Percentiles rank a stretch among this genome's conserved stretches.
These are phyloP conservation scores for Stellera chamaejasme DNA, from an alignment of 345 rosid species.

Conservation along the genomic window DNA sequence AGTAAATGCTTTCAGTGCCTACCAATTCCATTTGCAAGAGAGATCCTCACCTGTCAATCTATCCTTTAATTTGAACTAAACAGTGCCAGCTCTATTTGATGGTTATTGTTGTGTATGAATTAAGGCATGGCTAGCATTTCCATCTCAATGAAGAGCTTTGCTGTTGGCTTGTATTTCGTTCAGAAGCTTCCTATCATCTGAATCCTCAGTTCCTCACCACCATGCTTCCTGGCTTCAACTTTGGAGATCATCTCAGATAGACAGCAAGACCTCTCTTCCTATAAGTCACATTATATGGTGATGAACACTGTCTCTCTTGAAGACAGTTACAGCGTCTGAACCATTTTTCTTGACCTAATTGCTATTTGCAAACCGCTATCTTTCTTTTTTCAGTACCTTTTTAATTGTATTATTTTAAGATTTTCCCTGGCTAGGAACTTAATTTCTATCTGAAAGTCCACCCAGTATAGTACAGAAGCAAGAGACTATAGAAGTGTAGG, in stretches of 20 bases:
- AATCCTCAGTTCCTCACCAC: slow-evolving; percentile 24
- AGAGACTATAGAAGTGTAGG: no score
- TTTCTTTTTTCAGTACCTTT: no score
- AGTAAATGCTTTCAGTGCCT: slow-evolving; percentile 28
- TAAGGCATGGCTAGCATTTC: slow-evolving; percentile 19
- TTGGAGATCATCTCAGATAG: slow-evolving; percentile 32
- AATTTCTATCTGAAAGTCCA: no score
- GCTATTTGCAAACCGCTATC: no score
- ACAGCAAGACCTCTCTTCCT: no score
- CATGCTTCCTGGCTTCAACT: slow-evolving; percentile 44
- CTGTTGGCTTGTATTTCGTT: slow-evolving; percentile 68
- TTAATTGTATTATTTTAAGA: no score
- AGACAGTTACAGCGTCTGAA: no score
- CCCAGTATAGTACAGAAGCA: no score
- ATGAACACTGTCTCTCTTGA: no score
- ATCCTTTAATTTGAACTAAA: slow-evolving; percentile 31
- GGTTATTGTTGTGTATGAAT: slow-evolving; percentile 25
- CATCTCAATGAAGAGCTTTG: slow-evolving; percentile 65
- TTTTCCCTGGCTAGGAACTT: no score
- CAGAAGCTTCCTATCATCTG: slow-evolving; percentile 47
- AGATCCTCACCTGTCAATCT: slow-evolving; percentile 26
- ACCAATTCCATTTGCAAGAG: neutral
- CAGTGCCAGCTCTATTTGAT: slow-evolving; percentile 27
- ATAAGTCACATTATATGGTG: no score
- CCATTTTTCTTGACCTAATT: no score